These are phyloP conservation scores for Sphaerulina populicola DNA, from an alignment of 2,329 filamentous ascomycete species.

Conservation along the genomic window DNA sequence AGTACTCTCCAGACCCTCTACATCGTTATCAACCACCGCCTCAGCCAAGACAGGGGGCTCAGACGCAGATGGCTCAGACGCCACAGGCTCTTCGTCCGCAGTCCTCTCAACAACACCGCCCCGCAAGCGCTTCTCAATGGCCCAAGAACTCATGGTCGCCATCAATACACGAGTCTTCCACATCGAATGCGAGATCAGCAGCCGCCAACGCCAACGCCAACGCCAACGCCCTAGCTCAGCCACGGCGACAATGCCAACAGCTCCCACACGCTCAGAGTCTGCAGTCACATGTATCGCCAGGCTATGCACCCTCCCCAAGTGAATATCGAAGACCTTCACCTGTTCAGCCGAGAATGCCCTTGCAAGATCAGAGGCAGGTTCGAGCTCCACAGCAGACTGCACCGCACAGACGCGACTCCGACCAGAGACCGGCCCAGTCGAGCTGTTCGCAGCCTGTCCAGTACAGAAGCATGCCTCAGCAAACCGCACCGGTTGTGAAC, in stretches of 20 bases:
- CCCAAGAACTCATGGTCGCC: background rate
- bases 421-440: background rate
- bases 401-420: background rate
- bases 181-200: background rate
- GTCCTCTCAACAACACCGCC: conserved; percentile 9
- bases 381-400: background rate
- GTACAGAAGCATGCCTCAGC: background rate
- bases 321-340: conserved; percentile 2
- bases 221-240: background rate
- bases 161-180: conserved; percentile 2
- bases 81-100: conserved; percentile 3
- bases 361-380: background rate
- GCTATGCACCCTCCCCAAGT: background rate
- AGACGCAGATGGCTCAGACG: background rate
- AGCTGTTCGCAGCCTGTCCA: background rate
- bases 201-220: conserved; percentile 1
- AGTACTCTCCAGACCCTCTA: conserved; percentile 19
- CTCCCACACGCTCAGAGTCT: background rate
- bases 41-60: conserved; percentile 4
- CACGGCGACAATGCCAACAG: conserved; percentile 9
- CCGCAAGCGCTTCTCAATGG: conserved; percentile 7
- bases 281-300: background rate
- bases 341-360: background rate
- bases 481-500: background rate
- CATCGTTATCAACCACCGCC: conserved; percentile 16